Percentiles rank a stretch among this genome's conserved stretches.
phyloP scores from a whole-genome alignment of 2,329 filamentous ascomycete genomes.

The Tolypocladium inflatum region DNA sequence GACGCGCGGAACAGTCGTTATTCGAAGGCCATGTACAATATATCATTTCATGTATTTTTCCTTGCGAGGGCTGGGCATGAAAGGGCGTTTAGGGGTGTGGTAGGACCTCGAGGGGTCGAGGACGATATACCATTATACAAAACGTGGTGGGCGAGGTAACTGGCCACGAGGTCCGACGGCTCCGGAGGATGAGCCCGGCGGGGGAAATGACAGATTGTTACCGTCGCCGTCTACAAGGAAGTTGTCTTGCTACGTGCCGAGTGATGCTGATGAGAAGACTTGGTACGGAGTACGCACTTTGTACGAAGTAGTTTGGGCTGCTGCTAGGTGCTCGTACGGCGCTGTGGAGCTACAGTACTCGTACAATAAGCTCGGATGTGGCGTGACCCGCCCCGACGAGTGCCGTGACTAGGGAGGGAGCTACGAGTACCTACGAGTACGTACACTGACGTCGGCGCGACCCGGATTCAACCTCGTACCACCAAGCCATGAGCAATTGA shows the following conservation, averaged over 20 bases:
- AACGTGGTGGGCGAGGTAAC: background rate
- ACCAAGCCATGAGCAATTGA: slow-evolving; percentile 20
- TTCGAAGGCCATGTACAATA: background rate
- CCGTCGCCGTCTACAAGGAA: background rate
- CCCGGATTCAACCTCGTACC: background rate
- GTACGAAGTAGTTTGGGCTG: background rate
- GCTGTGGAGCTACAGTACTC: too few relatives aligned
- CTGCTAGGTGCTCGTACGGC: too few relatives aligned
- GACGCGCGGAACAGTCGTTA: background rate
- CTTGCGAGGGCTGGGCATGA: background rate
- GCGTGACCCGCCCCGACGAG: background rate
- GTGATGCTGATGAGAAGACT: background rate
- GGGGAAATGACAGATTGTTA: background rate
- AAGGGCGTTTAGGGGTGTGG: slow-evolving; percentile 4
- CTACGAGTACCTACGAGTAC: background rate
- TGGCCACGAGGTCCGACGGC: background rate
- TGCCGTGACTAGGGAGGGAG: background rate
- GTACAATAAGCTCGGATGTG: background rate
- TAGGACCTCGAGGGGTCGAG: background rate
- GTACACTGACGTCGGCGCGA: background rate
- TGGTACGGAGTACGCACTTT: too few relatives aligned
- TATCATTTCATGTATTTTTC: background rate
- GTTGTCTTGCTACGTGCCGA: background rate
- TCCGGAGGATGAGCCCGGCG: too few relatives aligned
- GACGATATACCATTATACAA: background rate